phyloP scores from a whole-genome alignment of 2,329 filamentous ascomycete species.

The Diaporthe citri region DNA sequence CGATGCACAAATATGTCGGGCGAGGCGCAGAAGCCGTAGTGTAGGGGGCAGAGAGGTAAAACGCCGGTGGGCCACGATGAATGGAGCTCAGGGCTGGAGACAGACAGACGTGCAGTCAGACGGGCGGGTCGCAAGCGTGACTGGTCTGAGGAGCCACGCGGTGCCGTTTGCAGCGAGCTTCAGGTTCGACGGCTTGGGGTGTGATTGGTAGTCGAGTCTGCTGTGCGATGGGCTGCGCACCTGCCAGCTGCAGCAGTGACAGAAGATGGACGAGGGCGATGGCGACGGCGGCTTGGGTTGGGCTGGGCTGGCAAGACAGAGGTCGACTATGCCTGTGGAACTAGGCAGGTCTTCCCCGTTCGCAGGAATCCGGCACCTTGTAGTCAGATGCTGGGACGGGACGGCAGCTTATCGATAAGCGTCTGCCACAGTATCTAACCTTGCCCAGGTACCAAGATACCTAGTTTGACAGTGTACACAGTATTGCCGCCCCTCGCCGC shows the following conservation, averaged over 20 bases:
- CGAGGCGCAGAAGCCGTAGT: not conserved
- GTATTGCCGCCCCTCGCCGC: conserved; percentile 34
- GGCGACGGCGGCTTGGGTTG: not conserved
- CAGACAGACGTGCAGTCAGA: not conserved
- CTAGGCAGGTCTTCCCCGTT: not conserved
- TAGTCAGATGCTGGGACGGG: not conserved
- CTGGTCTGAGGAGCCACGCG: not conserved
- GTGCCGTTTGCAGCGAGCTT: not conserved
- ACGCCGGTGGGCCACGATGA: not conserved
- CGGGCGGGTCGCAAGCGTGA: not conserved
- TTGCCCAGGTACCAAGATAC: not conserved
- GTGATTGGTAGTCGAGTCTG: not conserved
- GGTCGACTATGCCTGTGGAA: conserved; percentile 1
- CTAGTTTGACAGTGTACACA: not conserved
- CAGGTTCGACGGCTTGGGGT: not conserved
- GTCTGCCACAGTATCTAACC: not conserved
- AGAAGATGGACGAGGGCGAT: not conserved
- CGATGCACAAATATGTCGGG: not conserved
- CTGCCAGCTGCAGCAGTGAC: not conserved
- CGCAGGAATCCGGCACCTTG: not conserved
- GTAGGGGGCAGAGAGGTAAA: not conserved
- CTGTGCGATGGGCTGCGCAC: not conserved
- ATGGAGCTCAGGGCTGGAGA: not conserved
- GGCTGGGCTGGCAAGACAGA: not conserved
- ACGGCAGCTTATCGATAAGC: conserved; percentile 4